phyloP scores from a whole-genome alignment of 352 stramenopile genomes.

The Pythium angustatum region DNA sequence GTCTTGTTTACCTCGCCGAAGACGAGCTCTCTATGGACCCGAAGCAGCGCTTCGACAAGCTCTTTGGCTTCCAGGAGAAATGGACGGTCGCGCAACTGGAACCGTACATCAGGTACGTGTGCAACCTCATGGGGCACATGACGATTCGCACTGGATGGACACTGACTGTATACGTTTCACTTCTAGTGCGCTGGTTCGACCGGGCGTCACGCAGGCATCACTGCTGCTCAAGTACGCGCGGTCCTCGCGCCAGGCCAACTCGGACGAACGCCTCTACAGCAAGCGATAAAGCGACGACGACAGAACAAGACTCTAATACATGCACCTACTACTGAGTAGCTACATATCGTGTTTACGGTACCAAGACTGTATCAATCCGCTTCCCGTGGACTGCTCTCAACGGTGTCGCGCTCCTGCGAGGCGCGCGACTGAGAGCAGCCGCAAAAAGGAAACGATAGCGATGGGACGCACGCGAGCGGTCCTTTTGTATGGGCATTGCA shows the following conservation, averaged over 20 bases:
- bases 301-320: not conserved
- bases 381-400: conserved; percentile 13
- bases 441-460: not conserved
- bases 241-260: conserved; percentile 74
- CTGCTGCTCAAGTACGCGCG: conserved; percentile 82
- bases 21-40: conserved; percentile 64
- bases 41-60: conserved; percentile 73
- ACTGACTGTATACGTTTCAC: not conserved
- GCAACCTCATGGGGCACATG: too few relatives aligned
- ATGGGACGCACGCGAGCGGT: not conserved
- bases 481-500: conserved; percentile 35
- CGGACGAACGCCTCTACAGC: conserved; percentile 74
- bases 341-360: not conserved
- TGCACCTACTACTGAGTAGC: not conserved
- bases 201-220: conserved; percentile 68
- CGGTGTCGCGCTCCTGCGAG: not conserved
- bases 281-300: conserved; percentile 38
- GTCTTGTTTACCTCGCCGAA: conserved; percentile 71
- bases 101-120: conserved; percentile 73
- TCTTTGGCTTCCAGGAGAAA: conserved; percentile 82
- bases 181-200: conserved; percentile 66
- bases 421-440: conserved; percentile 2
- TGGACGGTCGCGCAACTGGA: conserved; percentile 81
- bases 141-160: conserved; percentile 6
- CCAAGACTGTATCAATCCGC: conserved; percentile 21